Evolutionary conservation across 192 early-diverging fungal species (phyloP), one percentile per base, ranked within the genome.

Genomic region (Phycomyces nitens): DNA sequence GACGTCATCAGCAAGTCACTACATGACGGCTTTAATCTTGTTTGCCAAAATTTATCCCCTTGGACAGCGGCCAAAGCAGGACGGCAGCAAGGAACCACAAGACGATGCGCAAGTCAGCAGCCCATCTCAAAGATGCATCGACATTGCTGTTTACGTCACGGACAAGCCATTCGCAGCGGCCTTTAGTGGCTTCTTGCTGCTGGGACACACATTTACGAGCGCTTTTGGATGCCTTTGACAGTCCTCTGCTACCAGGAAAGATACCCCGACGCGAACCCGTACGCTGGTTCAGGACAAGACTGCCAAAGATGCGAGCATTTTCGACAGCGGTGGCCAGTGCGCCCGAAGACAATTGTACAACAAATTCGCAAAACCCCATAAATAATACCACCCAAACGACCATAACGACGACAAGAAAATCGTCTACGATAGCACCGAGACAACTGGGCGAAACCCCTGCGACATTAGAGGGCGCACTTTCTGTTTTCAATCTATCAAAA

Each of bases 91-190:
- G 9, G 27, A 56, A 56, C 55, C 39, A 27, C 29, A 34, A 39
- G 55, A 47, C 18, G 44, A 63, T 63, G 62, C 62, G 52, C 51
- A 63, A 54, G 62, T 63, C 62, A 41, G 39, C 52, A 51, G 40
- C 62, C 41, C 62, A 63, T 54, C 20, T 63, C n/a, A 63, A 55
- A 29, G 34, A 63, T 53, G 62, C 40, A 39, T 63, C 62, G 16
- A 63, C 50, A 54, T 34, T 63, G 22, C 38, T 63, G 20, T 41
- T 27, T 42, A 41, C 38, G 21, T 22, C 56, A 39, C 18, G 12
- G 40, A 20, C 39, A 20, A 40, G 20, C 23, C 22, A 39, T 23
- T 21, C 38, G 12, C 50, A 24, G 23, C 51, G 22, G 10, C 14
- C 39, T 23, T 40, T 51, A n/a, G 22, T 21, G 39, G 44, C 44